A percentile compares a stretch with the other conserved stretches of the same genome.
phyloP scores from a whole-genome alignment of 345 rosid species.

The Rhodamnia argentea region DNA sequence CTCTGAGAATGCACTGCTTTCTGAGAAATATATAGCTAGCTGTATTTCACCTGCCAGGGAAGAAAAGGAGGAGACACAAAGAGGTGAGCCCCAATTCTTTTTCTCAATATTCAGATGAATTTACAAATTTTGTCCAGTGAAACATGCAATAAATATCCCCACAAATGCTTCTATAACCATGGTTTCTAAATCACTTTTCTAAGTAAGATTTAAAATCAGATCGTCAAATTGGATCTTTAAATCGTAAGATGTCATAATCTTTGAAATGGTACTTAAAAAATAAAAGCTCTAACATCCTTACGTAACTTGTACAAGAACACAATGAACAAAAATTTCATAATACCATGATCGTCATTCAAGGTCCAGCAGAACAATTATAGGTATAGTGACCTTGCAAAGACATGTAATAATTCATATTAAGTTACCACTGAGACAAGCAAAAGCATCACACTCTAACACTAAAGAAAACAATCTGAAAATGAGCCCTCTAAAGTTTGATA shows the following conservation, averaged over 20 bases:
- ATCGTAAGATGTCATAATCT: not conserved
- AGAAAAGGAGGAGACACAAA: not conserved
- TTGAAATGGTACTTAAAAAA: not conserved
- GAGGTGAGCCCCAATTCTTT: not conserved
- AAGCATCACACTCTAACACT: not conserved
- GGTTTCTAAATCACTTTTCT: not conserved
- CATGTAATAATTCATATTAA: not conserved
- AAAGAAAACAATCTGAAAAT: not conserved
- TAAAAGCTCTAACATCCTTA: not conserved
- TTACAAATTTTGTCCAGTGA: not conserved
- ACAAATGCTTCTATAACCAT: not conserved
- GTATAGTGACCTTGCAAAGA: not conserved
- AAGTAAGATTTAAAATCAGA: not conserved
- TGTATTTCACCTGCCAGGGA: slow-evolving; percentile 71
- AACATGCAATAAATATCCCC: not conserved
- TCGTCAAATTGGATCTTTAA: not conserved
- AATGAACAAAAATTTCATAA: not conserved
- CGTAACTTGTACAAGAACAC: not conserved
- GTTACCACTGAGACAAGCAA: not conserved
- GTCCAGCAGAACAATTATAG: not conserved
- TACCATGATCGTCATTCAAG: not conserved
- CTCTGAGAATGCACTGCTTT: slow-evolving; percentile 35
- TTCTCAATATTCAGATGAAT: not conserved
- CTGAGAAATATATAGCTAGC: slow-evolving; percentile 52
- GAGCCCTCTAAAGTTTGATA: not conserved